Base-by-base conservation (phyloP, 2,329 filamentous ascomycete genomes). In the Beauveria scarabaeidicola region DNA sequence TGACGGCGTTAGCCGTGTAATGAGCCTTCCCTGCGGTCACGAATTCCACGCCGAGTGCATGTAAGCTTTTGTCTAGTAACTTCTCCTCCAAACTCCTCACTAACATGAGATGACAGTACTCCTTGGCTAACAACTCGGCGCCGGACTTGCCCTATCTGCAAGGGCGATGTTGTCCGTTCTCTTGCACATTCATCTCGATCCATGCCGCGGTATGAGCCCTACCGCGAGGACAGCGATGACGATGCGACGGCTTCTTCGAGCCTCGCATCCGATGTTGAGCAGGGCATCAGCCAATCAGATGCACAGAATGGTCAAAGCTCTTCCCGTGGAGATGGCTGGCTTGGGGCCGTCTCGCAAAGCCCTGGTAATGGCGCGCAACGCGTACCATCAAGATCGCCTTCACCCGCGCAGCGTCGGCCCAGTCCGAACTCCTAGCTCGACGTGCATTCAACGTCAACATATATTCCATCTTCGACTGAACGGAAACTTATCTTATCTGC, bases 21-120 rank as follows among this genome's bases (percentile, higher is more conserved):
- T 99, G 94, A 95, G 91, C 69, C 76, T 99, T 61, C 94, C 94
- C 9, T 99, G 94, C 74, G 94, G 94, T 40, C 94, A 99, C 72
- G 94, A 99, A 69, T 99, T 97, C 73, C 94, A 99, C 73, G 93
- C 81, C 29, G 91, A 96, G 70, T 99, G 94, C 91, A 97, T 99
- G 91, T 96, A 77, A 87, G 91, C 88, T 56, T 59, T 32, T 23
- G 15, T 32, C 2, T 10, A 3, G 3, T 17, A 21, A 23, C n/a
- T 36, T 32, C 9, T 6, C 8, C n/a, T 5, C 8, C 19, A 36
- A 25, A 7, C n/a, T 6, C 25, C 21, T 11, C 9, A 40, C 52
- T 60, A 44, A 53, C 29, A 27, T 32, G 32, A 57, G 50, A 58
- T 27, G 61, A 23, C 64, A 96, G 91, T 70, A 97, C 94, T 5